Evolutionary conservation across 192 early-diverging fungal genomes (phyloP).

Genomic region (Martensiomyces pterosporus): DNA sequence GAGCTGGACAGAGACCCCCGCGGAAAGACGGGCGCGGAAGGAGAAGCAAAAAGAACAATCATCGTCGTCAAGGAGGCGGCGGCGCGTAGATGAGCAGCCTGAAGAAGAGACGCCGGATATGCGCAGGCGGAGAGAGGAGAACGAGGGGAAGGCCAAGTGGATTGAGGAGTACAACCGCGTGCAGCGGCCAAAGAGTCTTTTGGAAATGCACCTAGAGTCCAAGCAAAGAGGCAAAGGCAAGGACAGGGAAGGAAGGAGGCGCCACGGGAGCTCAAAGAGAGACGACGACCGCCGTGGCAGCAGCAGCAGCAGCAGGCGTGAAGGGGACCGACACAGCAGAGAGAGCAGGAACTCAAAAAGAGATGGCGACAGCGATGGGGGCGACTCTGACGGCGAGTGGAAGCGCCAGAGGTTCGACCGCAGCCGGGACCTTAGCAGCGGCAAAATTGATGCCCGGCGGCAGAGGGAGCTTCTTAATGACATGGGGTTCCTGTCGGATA

Average conservation of each 20-base stretch:
- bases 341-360: background rate
- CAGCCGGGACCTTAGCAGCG: slow-evolving; percentile 16
- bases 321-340: background rate
- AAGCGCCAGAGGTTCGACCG: slow-evolving; percentile 24
- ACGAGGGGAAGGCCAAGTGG: slow-evolving; percentile 24
- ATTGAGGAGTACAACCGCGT: slow-evolving; percentile 38
- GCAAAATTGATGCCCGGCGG: slow-evolving; percentile 6
- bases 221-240: slow-evolving; percentile 6
- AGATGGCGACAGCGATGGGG: slow-evolving; percentile 5
- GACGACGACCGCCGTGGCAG: too few species aligned
- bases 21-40: slow-evolving; percentile 8
- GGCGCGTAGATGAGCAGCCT: background rate
- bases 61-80: background rate
- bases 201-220: slow-evolving; percentile 38
- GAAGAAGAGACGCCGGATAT: slow-evolving; percentile 23
- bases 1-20: slow-evolving; percentile 42
- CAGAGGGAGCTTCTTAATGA: slow-evolving; percentile 28
- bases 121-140: slow-evolving; percentile 15
- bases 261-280: too few species aligned
- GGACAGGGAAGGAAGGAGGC: too few species aligned
- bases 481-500: slow-evolving; percentile 24
- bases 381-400: slow-evolving; percentile 13
- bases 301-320: background rate
- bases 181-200: slow-evolving; percentile 38
- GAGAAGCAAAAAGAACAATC: slow-evolving; percentile 8